These are phyloP conservation scores for Moricandia moricandioides DNA, from an alignment of 345 rosid genomes.

Conservation along the genomic window DNA sequence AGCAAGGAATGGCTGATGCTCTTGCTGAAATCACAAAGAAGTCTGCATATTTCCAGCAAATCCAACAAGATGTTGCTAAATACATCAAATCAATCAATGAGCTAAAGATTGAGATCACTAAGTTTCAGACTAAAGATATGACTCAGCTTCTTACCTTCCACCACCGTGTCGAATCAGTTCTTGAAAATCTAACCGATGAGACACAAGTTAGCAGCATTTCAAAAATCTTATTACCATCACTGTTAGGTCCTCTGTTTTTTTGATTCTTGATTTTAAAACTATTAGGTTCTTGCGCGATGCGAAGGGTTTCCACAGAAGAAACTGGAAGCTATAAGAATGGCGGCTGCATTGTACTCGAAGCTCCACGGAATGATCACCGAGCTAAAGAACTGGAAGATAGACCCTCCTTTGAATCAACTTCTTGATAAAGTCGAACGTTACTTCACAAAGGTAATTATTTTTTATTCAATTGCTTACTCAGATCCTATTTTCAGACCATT, in stretches of 20 bases:
- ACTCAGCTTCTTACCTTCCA: slow-evolving; percentile 67
- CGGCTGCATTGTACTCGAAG: slow-evolving; percentile 60
- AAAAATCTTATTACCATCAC: background rate
- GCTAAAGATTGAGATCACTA: slow-evolving; percentile 50
- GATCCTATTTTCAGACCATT: background rate
- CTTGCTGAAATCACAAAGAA: slow-evolving; percentile 91
- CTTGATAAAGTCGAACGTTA: slow-evolving; percentile 78
- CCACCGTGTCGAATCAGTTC: slow-evolving; percentile 66
- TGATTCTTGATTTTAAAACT: background rate
- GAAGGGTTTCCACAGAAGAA: slow-evolving; percentile 92
- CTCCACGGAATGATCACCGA: slow-evolving; percentile 51
- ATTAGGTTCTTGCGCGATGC: slow-evolving; percentile 77
- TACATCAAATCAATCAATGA: slow-evolving; percentile 53
- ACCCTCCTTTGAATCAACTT: slow-evolving; percentile 58
- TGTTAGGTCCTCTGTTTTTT: slow-evolving; percentile 3
- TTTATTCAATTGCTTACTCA: background rate
- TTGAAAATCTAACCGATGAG: slow-evolving; percentile 85
- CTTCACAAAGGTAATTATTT: slow-evolving; percentile 67
- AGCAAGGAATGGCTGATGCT: slow-evolving; percentile 99
- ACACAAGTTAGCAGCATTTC: slow-evolving; percentile 52
- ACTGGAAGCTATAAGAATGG: slow-evolving; percentile 76
- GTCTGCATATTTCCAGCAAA: slow-evolving; percentile 87
- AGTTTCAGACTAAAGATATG: slow-evolving; percentile 82
- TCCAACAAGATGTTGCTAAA: slow-evolving; percentile 76
- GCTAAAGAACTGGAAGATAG: slow-evolving; percentile 64